A percentile compares a stretch with the other conserved stretches of the same genome.
These are phyloP conservation scores for Petunia hybrid DNA, from an alignment of 305 asterid species.

Conservation along the genomic window DNA sequence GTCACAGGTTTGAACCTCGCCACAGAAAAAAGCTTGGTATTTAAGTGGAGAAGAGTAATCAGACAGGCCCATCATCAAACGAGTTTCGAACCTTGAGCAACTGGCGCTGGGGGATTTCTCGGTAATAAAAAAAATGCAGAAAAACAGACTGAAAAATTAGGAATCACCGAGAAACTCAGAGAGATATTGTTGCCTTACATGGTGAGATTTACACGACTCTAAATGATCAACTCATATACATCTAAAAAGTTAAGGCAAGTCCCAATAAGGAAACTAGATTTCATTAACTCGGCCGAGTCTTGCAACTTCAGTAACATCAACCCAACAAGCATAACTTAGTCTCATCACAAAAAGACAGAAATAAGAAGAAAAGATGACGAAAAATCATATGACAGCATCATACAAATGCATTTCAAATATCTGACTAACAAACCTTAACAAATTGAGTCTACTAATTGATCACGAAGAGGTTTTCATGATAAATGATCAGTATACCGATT, in stretches of 20 bases:
- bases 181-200: neutral
- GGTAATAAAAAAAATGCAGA: too few relatives aligned
- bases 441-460: neutral
- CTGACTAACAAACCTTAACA: neutral
- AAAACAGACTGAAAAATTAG: neutral
- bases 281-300: neutral
- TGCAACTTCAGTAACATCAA: neutral
- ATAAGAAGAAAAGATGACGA: neutral
- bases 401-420: neutral
- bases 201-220: neutral
- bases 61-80: too few relatives aligned
- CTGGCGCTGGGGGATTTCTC: too few relatives aligned
- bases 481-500: neutral
- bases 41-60: too few relatives aligned
- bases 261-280: neutral
- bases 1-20: too few relatives aligned
- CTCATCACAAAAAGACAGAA: neutral
- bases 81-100: too few relatives aligned
- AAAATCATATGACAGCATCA: neutral
- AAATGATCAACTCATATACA: neutral
- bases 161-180: neutral
- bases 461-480: neutral
- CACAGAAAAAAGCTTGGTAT: too few relatives aligned
- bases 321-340: neutral
- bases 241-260: neutral